Evolutionary conservation across 1,284 basidiomycete genomes (phyloP), one percentile per base, ranked within the genome.

Genomic region (Fomitopsis schrenkii): DNA sequence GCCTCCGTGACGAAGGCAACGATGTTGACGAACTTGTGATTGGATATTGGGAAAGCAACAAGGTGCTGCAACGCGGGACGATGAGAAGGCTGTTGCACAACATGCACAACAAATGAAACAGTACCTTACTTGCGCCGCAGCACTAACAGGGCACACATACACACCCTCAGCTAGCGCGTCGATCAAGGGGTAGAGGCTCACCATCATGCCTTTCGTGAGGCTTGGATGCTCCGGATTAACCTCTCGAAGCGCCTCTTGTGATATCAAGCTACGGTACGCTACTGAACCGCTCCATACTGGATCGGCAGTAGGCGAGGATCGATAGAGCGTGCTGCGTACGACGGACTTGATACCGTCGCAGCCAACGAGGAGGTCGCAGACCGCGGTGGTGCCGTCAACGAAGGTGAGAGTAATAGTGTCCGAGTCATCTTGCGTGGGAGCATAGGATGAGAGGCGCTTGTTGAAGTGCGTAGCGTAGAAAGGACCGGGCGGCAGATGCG

Each of bases 321-420:
- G 28, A 56, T 58, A 72, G 67, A 83, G 71, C 9, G 65, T 62
- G 35, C 64, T 60, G 40, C 83, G 76, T 5, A 82, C 80, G 12
- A 71, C 71, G 0, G 82, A 84, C 61, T 79, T 81, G 46, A 85
- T 68, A 4, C 80, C 81, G 61, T 83, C 80, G 5, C 76, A 75
- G 5, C 80, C 81, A 41, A 83, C 68, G n/a, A 82, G 72, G 15
- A 81, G 57, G 63, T 82, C 79, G 63, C 80, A 81, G 0, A 66
- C 65, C 0, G 74, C 73, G 0, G 64, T 71, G 0, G 73, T 69
- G 3, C 78, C 79, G 58, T 82, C 76, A 19, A 66, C 66, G 64
- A 83, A 82, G 12, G 62, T 45, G 17, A 74, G 61, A 12, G 36
- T 30, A 38, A 72, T 61, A 10, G 48, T 14, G 28, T n/a, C 26